Conservation (phyloP, 768 basidiomycete genomes). For the Termitomyces eurrhizus region DNA sequence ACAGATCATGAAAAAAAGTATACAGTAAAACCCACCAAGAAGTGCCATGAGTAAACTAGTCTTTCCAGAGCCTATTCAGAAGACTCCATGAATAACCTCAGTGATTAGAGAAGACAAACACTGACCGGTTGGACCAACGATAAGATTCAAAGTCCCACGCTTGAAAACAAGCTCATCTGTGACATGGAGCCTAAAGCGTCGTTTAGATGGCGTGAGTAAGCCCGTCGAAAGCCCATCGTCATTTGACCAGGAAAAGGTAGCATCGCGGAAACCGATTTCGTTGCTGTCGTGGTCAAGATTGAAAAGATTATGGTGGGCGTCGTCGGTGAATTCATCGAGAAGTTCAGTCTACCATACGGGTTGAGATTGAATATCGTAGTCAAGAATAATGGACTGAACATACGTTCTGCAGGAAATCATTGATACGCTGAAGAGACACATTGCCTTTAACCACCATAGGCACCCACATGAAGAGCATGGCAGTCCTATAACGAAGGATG, state of each 20-base stretch:
- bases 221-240: slow-evolving; percentile 15
- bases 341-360: slow-evolving; percentile 36
- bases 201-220: slow-evolving; percentile 33
- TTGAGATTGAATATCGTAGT: background rate
- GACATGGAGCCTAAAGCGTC: slow-evolving; percentile 47
- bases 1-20: background rate
- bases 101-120: background rate
- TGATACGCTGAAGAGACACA: slow-evolving; percentile 57
- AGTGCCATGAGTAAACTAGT: slow-evolving; percentile 65
- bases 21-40: slow-evolving; percentile 28
- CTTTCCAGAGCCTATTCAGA: slow-evolving; percentile 41
- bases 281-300: slow-evolving; percentile 16
- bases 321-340: slow-evolving; percentile 34
- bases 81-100: background rate
- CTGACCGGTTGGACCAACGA: slow-evolving; percentile 51
- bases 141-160: slow-evolving; percentile 46
- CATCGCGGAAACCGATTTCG: slow-evolving; percentile 48
- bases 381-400: background rate
- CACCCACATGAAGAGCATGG: slow-evolving; percentile 27
- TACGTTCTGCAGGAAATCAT: slow-evolving; percentile 35
- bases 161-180: slow-evolving; percentile 53
- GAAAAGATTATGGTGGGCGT: slow-evolving; percentile 8
- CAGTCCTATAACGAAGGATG: slow-evolving; percentile 46
- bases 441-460: slow-evolving; percentile 34
- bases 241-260: slow-evolving; percentile 54